Base-by-base conservation (phyloP, 768 basidiomycete species). In the Dendrothele bispora region DNA sequence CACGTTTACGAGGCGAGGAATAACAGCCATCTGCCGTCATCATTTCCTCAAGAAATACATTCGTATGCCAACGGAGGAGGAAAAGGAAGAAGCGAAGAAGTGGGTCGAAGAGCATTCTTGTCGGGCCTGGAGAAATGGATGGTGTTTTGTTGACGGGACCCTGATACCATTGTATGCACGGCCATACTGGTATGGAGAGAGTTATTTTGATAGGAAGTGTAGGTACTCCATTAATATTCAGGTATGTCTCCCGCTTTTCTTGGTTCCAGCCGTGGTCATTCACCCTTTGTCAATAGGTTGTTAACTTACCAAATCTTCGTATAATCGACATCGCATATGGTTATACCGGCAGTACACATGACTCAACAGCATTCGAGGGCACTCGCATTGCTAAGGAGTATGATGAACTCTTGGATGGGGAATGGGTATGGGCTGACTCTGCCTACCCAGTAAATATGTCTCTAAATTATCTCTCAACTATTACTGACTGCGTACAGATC, bases 241-340 rank as follows among this genome's bases (percentile, higher is more conserved):
- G 50, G 58, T 60, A 47, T 32, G 36, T 36, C 7, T 10, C 10
- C n/a, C 30, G 10, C 10, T 32, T 32, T 32, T 26, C 38, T 6
- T 24, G 11, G 15, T 27, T 14, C 25, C 12, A 11, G 20, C 25
- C 12, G 12, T 11, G 18, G 11, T 43, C 11, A 12, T 44, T 24
- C 11, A 29, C 18, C 32, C 18, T 29, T 34, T 24, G 22, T 14
- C 27, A 18, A 15, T 28, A 59, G 58, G 28, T 62, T 37, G 49
- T 67, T 8, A 61, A 56, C 7, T 50, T 63, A 7, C 66, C 67
- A 2, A 60, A 70, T 41, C 56, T 66, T 22, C 51, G 43, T 20
- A 70, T 72, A 21, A 56, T 73, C 22, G 68, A 74, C 47, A 69
- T 60, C 50, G 51, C 52, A 15, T 52, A 56, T 62, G 71, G 71